Base-by-base conservation (phyloP, 176 grass and related monocot genomes). In the Musa beccarii region DNA sequence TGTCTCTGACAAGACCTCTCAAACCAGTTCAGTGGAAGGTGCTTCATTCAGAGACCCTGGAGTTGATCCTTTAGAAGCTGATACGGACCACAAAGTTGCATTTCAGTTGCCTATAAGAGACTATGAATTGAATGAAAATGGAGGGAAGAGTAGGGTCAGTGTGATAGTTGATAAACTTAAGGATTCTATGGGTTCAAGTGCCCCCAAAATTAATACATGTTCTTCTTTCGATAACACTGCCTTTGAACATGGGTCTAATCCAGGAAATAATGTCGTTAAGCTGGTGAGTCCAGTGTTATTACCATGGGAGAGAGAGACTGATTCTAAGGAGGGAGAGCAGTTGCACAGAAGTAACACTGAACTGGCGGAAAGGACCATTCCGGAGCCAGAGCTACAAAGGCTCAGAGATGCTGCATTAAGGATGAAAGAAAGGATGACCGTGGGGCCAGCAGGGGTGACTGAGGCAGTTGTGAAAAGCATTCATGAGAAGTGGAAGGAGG, bases 381-480 rank as follows among this genome's bases (percentile, higher is more conserved):
- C 94, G 4, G 90, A 98, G 78, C 80, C 34, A 9, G 94, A 98
- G 57, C 79, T 98, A 17, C 67, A 75, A 19, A 89, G 90, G 84
- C 86, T 98, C 59, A 93, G 88, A 78, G 75, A 93, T 72, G 80
- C 21, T 0, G 80, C 90, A 24, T 78, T 98, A 66, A 98, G 94
- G 78, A 93, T 98, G 86, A 98, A 91, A 82, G 90, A 97, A 71
- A 97, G 90, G 78, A 90, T 93, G 81, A 91, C 84, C 68, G 67
- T 98, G 71, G 94, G 94, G 29, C 79, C 94, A 51, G 94, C 86
- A 73, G 94, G 94, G 53, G 86, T 98, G 24, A 93, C 90, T 67
- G 85, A 93, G 70, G 53, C 77, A 34, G 6, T 97, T 52, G 88
- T 93, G 51, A 83, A 98, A 75, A 86, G 23, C 16, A 89, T 98